A percentile compares a stretch with the other conserved stretches of the same genome.
Evolutionary conservation across 2,329 filamentous ascomycete genomes (phyloP).

Genomic region (Plenodomus biglobosus): DNA sequence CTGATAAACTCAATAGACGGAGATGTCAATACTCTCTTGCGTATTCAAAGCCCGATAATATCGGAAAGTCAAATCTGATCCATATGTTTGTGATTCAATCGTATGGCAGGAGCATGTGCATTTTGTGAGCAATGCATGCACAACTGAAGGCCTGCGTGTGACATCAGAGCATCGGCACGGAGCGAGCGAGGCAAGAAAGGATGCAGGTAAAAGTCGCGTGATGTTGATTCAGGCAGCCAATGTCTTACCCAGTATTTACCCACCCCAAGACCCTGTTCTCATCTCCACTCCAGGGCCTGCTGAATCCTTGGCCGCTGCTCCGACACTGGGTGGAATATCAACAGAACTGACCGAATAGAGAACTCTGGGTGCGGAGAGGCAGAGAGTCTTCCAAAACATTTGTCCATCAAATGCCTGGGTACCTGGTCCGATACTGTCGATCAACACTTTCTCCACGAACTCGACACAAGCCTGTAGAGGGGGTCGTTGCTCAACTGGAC

Average conservation of each 20-base stretch:
- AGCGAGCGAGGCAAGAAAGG: neutral
- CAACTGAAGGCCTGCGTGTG: neutral
- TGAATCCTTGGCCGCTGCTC: neutral
- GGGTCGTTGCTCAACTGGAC: neutral
- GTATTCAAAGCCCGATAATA: too few species aligned
- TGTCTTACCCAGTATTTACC: neutral
- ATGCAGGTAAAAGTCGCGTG: neutral
- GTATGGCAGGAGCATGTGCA: too few species aligned
- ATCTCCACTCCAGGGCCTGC: neutral
- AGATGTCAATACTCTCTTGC: too few species aligned
- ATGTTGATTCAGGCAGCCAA: neutral
- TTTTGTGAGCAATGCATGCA: too few species aligned
- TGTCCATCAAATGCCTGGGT: neutral
- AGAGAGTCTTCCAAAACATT: neutral
- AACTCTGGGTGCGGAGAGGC: neutral
- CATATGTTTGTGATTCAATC: too few species aligned
- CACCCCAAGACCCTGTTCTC: neutral
- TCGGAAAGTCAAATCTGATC: too few species aligned
- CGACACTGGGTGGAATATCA: neutral
- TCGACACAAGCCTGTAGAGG: neutral
- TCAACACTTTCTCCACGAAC: neutral
- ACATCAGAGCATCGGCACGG: neutral
- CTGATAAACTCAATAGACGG: too few species aligned
- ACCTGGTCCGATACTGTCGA: neutral
- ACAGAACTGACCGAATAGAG: neutral